Evolutionary conservation across 192 early-diverging fungal genomes (phyloP).

Genomic region (Backusella liffmaniae): DNA sequence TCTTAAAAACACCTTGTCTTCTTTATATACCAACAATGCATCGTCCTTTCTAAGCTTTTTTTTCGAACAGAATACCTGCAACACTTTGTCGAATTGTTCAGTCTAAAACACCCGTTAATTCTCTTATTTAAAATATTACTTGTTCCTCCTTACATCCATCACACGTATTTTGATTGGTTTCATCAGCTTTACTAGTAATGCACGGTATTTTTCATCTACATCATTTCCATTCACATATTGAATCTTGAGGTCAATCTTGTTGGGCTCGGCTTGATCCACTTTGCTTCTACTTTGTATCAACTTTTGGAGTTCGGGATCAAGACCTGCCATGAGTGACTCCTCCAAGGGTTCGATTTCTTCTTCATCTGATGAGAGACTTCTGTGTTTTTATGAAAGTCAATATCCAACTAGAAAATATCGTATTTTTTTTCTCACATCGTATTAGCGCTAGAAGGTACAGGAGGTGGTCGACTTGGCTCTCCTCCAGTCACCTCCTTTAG

Average conservation of each 20-base stretch:
- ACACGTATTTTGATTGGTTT: constrained; percentile 20
- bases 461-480: not conserved
- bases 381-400: not conserved
- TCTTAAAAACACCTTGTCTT: constrained; percentile 16
- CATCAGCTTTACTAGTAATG: not conserved
- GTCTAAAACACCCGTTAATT: not conserved
- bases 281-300: not conserved
- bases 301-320: constrained; percentile 20
- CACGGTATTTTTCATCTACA: not conserved
- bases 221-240: constrained; percentile 12
- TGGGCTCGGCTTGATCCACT: not conserved
- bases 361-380: not conserved
- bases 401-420: no score
- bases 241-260: constrained; percentile 17
- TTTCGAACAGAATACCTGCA: constrained; percentile 13
- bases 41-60: constrained; percentile 17
- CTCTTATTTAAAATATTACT: not conserved
- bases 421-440: not conserved
- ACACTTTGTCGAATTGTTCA: constrained; percentile 18
- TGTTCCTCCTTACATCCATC: constrained; percentile 10
- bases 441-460: not conserved
- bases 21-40: constrained; percentile 22
- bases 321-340: not conserved
- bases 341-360: not conserved
- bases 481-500: not conserved